Conservation (phyloP, 2,329 filamentous ascomycete species). For the Polytolypa hystricis region DNA sequence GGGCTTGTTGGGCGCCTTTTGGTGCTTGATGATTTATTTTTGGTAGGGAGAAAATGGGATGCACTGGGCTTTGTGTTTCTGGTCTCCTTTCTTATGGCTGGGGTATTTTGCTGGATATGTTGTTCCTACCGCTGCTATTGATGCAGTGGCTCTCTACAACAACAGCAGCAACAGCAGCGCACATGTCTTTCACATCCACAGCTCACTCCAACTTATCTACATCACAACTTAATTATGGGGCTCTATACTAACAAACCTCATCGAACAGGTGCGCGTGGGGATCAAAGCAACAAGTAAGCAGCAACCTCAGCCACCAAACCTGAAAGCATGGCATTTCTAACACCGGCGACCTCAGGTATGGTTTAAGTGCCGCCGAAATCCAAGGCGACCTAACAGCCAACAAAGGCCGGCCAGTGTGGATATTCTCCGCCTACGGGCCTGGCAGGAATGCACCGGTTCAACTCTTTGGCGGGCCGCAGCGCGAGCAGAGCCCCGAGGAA, state of each 20-base stretch:
- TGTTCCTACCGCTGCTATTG: not conserved
- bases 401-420: slow-evolving; percentile 66
- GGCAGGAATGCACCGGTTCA: slow-evolving; percentile 66
- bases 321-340: slow-evolving; percentile 14
- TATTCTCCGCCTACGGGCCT: slow-evolving; percentile 76
- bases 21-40: too few species aligned
- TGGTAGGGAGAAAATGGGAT: not conserved
- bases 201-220: too few species aligned
- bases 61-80: not conserved
- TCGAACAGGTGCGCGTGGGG: slow-evolving; percentile 12
- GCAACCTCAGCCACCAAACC: too few species aligned
- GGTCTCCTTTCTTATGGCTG: not conserved
- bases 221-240: not conserved
- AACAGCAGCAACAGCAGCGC: too few species aligned
- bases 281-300: slow-evolving; percentile 8
- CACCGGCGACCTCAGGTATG: slow-evolving; percentile 31
- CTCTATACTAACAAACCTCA: slow-evolving; percentile 10
- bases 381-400: slow-evolving; percentile 50
- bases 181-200: not conserved
- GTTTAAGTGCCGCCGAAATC: slow-evolving; percentile 49
- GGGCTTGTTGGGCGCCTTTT: too few species aligned
- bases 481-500: slow-evolving; percentile 85
- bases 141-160: too few species aligned
- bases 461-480: slow-evolving; percentile 64
- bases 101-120: not conserved